Conservation (phyloP, 1,139 yeast species). For the Scheffersomyces stambukii region DNA sequence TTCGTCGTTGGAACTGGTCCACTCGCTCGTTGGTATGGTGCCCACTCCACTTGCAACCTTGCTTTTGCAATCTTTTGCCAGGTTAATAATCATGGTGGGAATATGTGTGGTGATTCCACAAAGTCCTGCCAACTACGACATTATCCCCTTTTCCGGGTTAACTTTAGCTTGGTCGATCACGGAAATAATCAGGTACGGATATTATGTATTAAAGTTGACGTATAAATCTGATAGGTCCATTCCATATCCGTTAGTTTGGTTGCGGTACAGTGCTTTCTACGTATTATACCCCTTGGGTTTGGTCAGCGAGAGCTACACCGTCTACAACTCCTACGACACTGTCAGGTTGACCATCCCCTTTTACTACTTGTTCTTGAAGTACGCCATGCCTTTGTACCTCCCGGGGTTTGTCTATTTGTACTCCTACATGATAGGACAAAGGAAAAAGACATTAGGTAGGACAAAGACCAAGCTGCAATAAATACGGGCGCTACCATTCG, state of each 20-base stretch:
- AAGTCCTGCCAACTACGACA: slow-evolving; percentile 28
- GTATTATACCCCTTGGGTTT: slow-evolving; percentile 35
- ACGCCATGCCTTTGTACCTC: slow-evolving; percentile 25
- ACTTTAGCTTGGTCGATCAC: slow-evolving; percentile 32
- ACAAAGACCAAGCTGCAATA: neutral
- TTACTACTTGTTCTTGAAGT: slow-evolving; percentile 22
- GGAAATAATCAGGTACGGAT: slow-evolving; percentile 30
- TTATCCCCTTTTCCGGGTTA: slow-evolving; percentile 21
- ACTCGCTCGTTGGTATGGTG: slow-evolving; percentile 25
- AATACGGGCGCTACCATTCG: neutral
- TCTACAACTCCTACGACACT: slow-evolving; percentile 23
- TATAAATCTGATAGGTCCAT: slow-evolving; percentile 5
- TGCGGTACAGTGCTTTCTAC: slow-evolving; percentile 30
- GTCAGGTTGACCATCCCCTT: slow-evolving; percentile 7
- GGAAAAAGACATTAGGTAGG: slow-evolving; percentile 19
- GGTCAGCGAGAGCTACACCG: slow-evolving; percentile 26
- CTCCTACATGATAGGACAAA: slow-evolving; percentile 30
- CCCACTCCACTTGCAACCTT: slow-evolving; percentile 26
- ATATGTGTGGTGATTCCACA: slow-evolving; percentile 27
- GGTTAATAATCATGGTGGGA: slow-evolving; percentile 29
- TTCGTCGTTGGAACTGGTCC: slow-evolving; percentile 24
- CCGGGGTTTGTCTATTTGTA: slow-evolving; percentile 33
- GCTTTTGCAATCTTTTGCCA: slow-evolving; percentile 30
- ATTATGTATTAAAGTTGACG: slow-evolving; percentile 18
- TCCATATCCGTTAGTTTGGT: slow-evolving; percentile 25